phyloP scores from a whole-genome alignment of 2,329 filamentous ascomycete genomes.

The Sclerotiophoma versabilis region DNA sequence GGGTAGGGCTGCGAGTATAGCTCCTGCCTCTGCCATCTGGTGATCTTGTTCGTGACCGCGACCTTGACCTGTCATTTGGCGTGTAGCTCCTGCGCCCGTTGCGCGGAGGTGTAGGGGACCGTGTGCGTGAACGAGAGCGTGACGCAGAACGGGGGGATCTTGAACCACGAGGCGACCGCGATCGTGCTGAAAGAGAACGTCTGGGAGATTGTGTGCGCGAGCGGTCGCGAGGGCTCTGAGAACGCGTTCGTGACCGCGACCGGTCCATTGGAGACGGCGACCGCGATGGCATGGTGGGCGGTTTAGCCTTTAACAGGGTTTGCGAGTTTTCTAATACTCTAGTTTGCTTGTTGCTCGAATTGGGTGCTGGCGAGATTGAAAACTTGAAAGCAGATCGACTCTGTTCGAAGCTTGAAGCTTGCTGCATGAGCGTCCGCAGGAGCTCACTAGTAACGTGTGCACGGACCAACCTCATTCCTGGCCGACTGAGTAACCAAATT shows the following conservation, averaged over 20 bases:
- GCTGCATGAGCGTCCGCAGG: neutral
- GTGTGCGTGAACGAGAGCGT: constrained; percentile 35
- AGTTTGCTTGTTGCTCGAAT: no score
- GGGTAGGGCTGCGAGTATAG: constrained; percentile 45
- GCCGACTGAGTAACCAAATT: neutral
- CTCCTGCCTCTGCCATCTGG: constrained; percentile 41
- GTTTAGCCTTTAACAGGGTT: neutral
- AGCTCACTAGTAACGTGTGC: constrained; percentile 9
- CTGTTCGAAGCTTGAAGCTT: constrained; percentile 7
- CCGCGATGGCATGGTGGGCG: constrained; percentile 30
- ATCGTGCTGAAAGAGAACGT: constrained; percentile 32
- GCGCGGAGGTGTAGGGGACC: constrained; percentile 39
- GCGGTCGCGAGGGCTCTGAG: constrained; percentile 52
- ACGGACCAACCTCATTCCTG: neutral
- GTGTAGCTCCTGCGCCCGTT: constrained; percentile 48
- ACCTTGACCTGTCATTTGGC: constrained; percentile 34
- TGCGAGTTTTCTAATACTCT: no score
- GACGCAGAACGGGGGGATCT: constrained; percentile 48
- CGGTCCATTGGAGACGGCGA: constrained; percentile 29
- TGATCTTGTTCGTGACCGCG: constrained; percentile 36
- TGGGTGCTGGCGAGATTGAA: neutral
- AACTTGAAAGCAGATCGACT: neutral
- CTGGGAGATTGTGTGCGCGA: constrained; percentile 44
- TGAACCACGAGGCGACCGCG: constrained; percentile 47
- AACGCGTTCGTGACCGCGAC: constrained; percentile 31